Evolutionary conservation across 164 flowering plant genomes (phyloP).

Genomic region (Protea cynaroides): DNA sequence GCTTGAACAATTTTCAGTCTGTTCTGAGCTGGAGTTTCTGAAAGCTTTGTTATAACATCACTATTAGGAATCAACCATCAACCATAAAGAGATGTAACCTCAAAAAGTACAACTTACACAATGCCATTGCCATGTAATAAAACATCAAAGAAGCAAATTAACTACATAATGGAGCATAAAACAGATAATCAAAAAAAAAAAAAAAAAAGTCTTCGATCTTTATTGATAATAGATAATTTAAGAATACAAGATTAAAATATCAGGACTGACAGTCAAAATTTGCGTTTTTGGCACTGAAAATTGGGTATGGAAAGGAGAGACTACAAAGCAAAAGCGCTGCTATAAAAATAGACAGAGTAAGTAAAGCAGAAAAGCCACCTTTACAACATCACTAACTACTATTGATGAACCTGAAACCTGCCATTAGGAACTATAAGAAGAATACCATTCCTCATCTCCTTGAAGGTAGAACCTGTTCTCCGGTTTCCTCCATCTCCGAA

Average conservation of each 20-base stretch:
- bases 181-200: neutral
- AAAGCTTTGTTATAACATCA: too few species aligned
- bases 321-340: too few species aligned
- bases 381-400: too few species aligned
- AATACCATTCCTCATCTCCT: conserved; percentile 24
- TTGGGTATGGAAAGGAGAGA: too few species aligned
- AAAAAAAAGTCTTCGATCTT: too few species aligned
- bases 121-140: neutral
- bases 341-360: too few species aligned
- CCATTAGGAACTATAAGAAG: neutral
- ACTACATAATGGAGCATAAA: neutral
- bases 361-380: too few species aligned
- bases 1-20: neutral
- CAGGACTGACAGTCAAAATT: neutral
- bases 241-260: neutral
- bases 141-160: neutral
- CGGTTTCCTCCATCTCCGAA: conserved; percentile 48
- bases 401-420: too few species aligned
- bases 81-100: too few species aligned
- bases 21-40: too few species aligned
- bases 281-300: neutral
- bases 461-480: conserved; percentile 25
- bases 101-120: neutral
- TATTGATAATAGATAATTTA: neutral
- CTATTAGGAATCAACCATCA: too few species aligned